Percentiles rank a stretch among this genome's conserved stretches.
phyloP scores from a whole-genome alignment of 805 yeast genomes.

The Metschnikowia kunwiensis region DNA sequence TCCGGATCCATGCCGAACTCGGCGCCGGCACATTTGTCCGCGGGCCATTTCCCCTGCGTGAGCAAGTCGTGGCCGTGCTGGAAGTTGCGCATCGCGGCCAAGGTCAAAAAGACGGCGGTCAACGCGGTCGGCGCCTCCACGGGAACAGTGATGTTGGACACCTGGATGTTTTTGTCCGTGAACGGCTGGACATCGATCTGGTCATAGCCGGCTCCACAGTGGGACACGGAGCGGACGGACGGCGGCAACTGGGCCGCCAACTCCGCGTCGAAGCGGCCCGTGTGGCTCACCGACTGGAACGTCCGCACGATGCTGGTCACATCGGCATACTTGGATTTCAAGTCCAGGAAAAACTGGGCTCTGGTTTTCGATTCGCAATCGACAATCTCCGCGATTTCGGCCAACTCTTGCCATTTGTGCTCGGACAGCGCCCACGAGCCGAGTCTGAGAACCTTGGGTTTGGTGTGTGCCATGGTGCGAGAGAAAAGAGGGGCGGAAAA shows the following conservation, averaged over 20 bases:
- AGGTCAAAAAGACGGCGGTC: constrained; percentile 59
- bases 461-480: constrained; percentile 10
- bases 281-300: constrained; percentile 45
- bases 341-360: constrained; percentile 41
- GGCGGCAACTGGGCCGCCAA: constrained; percentile 52
- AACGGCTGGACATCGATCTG: constrained; percentile 60
- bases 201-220: constrained; percentile 76
- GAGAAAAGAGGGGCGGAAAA: neutral
- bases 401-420: constrained; percentile 15
- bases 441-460: constrained; percentile 20
- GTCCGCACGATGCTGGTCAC: constrained; percentile 50
- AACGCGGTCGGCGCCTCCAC: constrained; percentile 74
- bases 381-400: constrained; percentile 32
- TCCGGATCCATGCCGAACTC: constrained; percentile 72
- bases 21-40: constrained; percentile 45
- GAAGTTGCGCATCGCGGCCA: constrained; percentile 67
- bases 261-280: constrained; percentile 68
- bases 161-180: constrained; percentile 51
- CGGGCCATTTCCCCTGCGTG: constrained; percentile 59
- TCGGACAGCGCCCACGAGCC: constrained; percentile 17
- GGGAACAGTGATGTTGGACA: constrained; percentile 63
- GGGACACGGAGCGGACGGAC: constrained; percentile 51
- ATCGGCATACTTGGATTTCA: constrained; percentile 43
- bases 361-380: constrained; percentile 34
- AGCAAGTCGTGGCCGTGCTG: constrained; percentile 55